These are phyloP conservation scores for Entonaema liquescens DNA, from an alignment of 495 filamentous ascomycete species.

Conservation along the genomic window DNA sequence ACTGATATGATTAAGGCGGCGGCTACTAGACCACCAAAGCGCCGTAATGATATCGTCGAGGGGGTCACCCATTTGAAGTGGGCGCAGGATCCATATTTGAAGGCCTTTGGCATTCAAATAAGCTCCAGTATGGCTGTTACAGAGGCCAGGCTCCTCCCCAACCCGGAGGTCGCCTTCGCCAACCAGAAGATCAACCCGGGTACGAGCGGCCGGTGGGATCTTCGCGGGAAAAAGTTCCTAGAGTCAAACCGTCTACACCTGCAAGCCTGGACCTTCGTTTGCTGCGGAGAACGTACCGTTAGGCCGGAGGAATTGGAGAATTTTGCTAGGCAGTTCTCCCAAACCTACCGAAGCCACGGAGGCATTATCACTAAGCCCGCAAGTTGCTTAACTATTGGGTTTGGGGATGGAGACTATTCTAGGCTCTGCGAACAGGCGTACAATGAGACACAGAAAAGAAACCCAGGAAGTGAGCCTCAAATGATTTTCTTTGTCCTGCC, in stretches of 20 bases:
- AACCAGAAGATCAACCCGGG: slow-evolving; percentile 62
- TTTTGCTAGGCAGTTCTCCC: slow-evolving; percentile 69
- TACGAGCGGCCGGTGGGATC: slow-evolving; percentile 80
- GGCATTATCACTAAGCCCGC: slow-evolving; percentile 58
- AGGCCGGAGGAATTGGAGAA: slow-evolving; percentile 55
- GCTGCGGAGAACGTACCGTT: slow-evolving; percentile 31
- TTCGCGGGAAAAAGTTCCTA: slow-evolving; percentile 80
- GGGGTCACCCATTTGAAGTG: slow-evolving; percentile 74
- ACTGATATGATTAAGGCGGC: slow-evolving; percentile 89
- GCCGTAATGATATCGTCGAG: slow-evolving; percentile 68
- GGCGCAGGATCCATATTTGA: slow-evolving; percentile 70
- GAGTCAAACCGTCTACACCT: slow-evolving; percentile 65
- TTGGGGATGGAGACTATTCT: slow-evolving; percentile 22
- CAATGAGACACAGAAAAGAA: slow-evolving; percentile 13
- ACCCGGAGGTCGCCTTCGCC: slow-evolving; percentile 74
- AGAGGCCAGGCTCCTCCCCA: slow-evolving; percentile 74
- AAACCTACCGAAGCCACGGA: slow-evolving; percentile 74
- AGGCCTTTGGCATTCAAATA: slow-evolving; percentile 74
- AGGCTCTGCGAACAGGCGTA: slow-evolving; percentile 40
- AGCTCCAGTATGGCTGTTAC: slow-evolving; percentile 66
- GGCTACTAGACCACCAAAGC: slow-evolving; percentile 67
- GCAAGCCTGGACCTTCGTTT: slow-evolving; percentile 72
- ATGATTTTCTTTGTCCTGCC: slow-evolving; percentile 77
- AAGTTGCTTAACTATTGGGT: slow-evolving; percentile 3
- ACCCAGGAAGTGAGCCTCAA: slow-evolving; percentile 53